A percentile compares a stretch with the other conserved stretches of the same genome.
Evolutionary conservation across 805 yeast genomes (phyloP).

Genomic region (Metschnikowia rubicola): DNA sequence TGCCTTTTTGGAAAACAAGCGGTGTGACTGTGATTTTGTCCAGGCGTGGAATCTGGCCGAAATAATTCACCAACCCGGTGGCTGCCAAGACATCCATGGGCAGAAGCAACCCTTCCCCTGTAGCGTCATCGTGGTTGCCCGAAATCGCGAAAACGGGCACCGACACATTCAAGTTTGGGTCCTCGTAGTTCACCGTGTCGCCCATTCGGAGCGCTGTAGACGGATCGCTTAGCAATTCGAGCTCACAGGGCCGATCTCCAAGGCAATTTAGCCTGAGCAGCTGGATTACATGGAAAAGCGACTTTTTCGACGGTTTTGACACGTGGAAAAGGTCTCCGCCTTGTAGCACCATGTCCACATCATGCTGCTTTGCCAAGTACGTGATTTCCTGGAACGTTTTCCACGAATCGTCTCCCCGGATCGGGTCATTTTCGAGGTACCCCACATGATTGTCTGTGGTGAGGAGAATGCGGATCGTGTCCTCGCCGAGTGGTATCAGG

Average conservation of each 20-base stretch:
- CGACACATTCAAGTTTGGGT: slow-evolving; percentile 83
- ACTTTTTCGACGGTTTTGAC: slow-evolving; percentile 83
- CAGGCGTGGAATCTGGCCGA: slow-evolving; percentile 75
- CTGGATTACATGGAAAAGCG: slow-evolving; percentile 78
- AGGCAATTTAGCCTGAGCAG: slow-evolving; percentile 67
- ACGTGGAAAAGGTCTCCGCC: slow-evolving; percentile 92
- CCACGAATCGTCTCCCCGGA: slow-evolving; percentile 89
- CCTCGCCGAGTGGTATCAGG: slow-evolving; percentile 46
- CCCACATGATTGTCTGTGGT: slow-evolving; percentile 98
- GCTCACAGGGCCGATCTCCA: slow-evolving; percentile 84
- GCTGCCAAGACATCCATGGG: slow-evolving; percentile 84
- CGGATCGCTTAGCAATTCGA: slow-evolving; percentile 82
- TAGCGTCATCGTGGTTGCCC: slow-evolving; percentile 96
- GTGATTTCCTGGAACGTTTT: slow-evolving; percentile 81
- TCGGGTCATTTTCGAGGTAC: slow-evolving; percentile 82
- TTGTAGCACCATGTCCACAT: slow-evolving; percentile 85
- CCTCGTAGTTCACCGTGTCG: slow-evolving; percentile 79
- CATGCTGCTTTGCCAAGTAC: slow-evolving; percentile 60
- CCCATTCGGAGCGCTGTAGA: slow-evolving; percentile 56
- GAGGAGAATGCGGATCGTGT: slow-evolving; percentile 72
- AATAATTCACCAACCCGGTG: slow-evolving; percentile 82
- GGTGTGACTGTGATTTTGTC: slow-evolving; percentile 77
- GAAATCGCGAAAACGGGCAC: slow-evolving; percentile 89
- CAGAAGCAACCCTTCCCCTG: slow-evolving; percentile 77
- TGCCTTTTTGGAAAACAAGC: slow-evolving; percentile 75